Evolutionary conservation across 371 early-diverging fungal species (phyloP), one percentile per base, ranked within the genome.

Genomic region (Phascolomyces articulosus): DNA sequence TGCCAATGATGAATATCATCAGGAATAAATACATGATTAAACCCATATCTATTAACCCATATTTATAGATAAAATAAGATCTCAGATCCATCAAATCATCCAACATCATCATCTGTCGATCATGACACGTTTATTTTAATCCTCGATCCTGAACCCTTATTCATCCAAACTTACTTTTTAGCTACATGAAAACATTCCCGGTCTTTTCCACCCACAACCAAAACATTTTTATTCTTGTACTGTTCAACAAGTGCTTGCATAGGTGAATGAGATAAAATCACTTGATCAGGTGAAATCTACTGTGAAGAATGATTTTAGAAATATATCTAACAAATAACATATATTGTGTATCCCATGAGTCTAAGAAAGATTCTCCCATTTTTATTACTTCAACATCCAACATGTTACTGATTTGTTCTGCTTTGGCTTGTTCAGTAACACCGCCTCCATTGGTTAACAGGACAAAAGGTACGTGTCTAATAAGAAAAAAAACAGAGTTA

Each of bases 401-500:
- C 63, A 80, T 72, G 57, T 77, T 60, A 53, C 86, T 85, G 47
- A 96, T 80, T 61, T 92, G 90, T 4, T 67, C 64, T 0, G 95
- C 94, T 71, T 93, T 94, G 48, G 76, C 78, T 13, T 71, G 79
- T 70, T 95, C 95, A 3, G 89, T 84, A 16, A 92, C 82, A 26
- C 95, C 95, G 21, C 95, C 96, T 26, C 96, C 95, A 65, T 96
- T 96, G 11, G 96, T 95, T 61, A 96, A 70, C 21, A 94, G 79
- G 23, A 93, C 87, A 76, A 84, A 90, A 15, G 93, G 93, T 15
- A 92, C 77, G n/a, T 69, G 74, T 71, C 87, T 86, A 56, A 59
- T 16, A 13, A 47, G 21, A 40, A 7, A 40, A 40, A 15, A 15
- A 15, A 15, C 40, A 40, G 15, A 9, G 40, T 7, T 40, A n/a